phyloP scores from a whole-genome alignment of 1,284 basidiomycete species.

The Cystobasidium pallidum region DNA sequence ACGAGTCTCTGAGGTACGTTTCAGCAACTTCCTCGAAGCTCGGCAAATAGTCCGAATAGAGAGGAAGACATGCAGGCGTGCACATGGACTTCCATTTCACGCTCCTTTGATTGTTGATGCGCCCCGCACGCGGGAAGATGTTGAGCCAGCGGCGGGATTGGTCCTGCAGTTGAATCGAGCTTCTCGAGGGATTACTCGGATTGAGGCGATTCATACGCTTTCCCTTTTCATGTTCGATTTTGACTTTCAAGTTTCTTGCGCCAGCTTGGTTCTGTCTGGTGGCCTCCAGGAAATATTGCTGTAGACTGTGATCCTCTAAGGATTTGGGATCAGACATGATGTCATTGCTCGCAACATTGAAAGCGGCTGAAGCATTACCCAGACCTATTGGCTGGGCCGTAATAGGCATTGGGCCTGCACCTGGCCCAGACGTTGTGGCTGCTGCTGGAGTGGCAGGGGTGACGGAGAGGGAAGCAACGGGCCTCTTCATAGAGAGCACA shows the following conservation, averaged over 20 bases:
- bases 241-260: slow-evolving; percentile 14
- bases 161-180: slow-evolving; percentile 24
- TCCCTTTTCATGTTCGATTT: slow-evolving; percentile 19
- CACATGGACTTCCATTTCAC: slow-evolving; percentile 90
- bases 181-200: slow-evolving; percentile 43
- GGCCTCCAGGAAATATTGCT: slow-evolving; percentile 40
- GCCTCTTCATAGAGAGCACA: slow-evolving; percentile 13
- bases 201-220: slow-evolving; percentile 35
- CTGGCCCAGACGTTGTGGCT: slow-evolving; percentile 2
- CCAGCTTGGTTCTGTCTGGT: neutral
- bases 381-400: slow-evolving; percentile 18
- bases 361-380: slow-evolving; percentile 21
- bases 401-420: neutral
- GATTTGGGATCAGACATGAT: slow-evolving; percentile 17
- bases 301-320: slow-evolving; percentile 36
- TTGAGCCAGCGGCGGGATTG: slow-evolving; percentile 50
- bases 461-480: slow-evolving; percentile 26
- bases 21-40: slow-evolving; percentile 71
- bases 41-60: slow-evolving; percentile 90
- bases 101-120: slow-evolving; percentile 48
- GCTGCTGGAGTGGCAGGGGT: slow-evolving; percentile 35
- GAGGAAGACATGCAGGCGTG: slow-evolving; percentile 81
- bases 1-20: slow-evolving; percentile 70
- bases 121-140: slow-evolving; percentile 49
- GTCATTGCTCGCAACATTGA: slow-evolving; percentile 26